Evolutionary conservation across 208 protist genomes (phyloP).

Genomic region (Willaertia magna): DNA sequence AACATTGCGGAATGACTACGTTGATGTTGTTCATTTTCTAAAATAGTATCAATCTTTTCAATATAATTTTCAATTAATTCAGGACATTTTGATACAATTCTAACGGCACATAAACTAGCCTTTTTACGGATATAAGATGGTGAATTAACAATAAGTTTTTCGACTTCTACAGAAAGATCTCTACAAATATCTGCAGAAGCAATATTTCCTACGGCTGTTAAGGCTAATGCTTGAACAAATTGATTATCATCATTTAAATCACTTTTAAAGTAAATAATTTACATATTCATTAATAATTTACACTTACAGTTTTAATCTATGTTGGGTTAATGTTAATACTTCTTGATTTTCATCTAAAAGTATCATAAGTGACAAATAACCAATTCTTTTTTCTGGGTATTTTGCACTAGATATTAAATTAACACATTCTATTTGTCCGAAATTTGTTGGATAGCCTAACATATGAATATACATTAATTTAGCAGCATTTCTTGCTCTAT

Average conservation of each 20-base stretch:
- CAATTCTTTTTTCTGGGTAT: conserved; percentile 74
- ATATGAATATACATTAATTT: conserved; percentile 88
- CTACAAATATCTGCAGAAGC: conserved; percentile 49
- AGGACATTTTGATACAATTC: conserved; percentile 73
- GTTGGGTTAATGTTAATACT: conserved; percentile 62
- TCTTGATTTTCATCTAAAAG: conserved; percentile 79
- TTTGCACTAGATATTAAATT: conserved; percentile 62
- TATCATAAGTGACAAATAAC: conserved; percentile 73
- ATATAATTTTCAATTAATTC: conserved; percentile 20
- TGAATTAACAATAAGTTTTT: conserved; percentile 59
- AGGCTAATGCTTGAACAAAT: conserved; percentile 61
- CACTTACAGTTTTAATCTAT: conserved; percentile 60
- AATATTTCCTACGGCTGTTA: conserved; percentile 73
- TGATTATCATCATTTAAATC: conserved; percentile 35
- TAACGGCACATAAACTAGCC: conserved; percentile 61
- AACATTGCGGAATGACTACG: conserved; percentile 41
- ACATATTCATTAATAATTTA: not conserved
- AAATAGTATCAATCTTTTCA: not conserved
- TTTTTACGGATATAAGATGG: conserved; percentile 86
- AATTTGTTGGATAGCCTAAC: conserved; percentile 73
- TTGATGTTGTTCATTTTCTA: conserved; percentile 3
- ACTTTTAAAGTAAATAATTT: not conserved
- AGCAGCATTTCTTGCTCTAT: conserved; percentile 90
- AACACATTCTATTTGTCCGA: conserved; percentile 78
- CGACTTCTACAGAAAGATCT: conserved; percentile 79